These are phyloP conservation scores for Mycena kentingensis DNA, from an alignment of 768 basidiomycete genomes.

Conservation along the genomic window DNA sequence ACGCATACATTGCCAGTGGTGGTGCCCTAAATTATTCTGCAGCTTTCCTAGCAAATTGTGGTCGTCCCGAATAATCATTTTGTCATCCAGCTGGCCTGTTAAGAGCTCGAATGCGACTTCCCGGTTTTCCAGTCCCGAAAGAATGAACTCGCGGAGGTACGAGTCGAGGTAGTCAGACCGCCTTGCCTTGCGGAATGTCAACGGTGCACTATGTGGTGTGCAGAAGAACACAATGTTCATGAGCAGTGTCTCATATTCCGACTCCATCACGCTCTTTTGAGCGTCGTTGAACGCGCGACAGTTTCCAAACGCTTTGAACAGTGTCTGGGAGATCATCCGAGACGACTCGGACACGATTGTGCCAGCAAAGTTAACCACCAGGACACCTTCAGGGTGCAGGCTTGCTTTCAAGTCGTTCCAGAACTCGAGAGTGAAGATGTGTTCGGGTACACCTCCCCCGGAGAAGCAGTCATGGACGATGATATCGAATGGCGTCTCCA, in stretches of 20 bases:
- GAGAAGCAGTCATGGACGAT: constrained; percentile 93
- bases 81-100: constrained; percentile 40
- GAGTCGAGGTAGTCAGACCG: constrained; percentile 70
- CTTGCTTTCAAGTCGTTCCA: constrained; percentile 70
- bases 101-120: constrained; percentile 55
- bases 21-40: constrained; percentile 63
- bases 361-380: constrained; percentile 91
- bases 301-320: constrained; percentile 67
- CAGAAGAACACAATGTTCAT: constrained; percentile 89
- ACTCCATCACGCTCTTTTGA: constrained; percentile 44
- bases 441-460: constrained; percentile 86
- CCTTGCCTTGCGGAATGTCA: constrained; percentile 59
- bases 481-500: constrained; percentile 56
- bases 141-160: constrained; percentile 60
- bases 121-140: constrained; percentile 51
- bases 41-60: constrained; percentile 64
- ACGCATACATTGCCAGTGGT: constrained; percentile 76
- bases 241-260: constrained; percentile 53
- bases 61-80: constrained; percentile 63
- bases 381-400: constrained; percentile 69
- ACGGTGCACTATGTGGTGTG: constrained; percentile 51
- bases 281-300: constrained; percentile 87
- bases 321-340: constrained; percentile 66
- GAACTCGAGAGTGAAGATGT: constrained; percentile 83
- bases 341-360: constrained; percentile 60